Percentiles rank a stretch among this genome's conserved stretches.
Evolutionary conservation across 192 early-diverging fungal genomes (phyloP).

Genomic region (Phlyctochytrium arcticum): DNA sequence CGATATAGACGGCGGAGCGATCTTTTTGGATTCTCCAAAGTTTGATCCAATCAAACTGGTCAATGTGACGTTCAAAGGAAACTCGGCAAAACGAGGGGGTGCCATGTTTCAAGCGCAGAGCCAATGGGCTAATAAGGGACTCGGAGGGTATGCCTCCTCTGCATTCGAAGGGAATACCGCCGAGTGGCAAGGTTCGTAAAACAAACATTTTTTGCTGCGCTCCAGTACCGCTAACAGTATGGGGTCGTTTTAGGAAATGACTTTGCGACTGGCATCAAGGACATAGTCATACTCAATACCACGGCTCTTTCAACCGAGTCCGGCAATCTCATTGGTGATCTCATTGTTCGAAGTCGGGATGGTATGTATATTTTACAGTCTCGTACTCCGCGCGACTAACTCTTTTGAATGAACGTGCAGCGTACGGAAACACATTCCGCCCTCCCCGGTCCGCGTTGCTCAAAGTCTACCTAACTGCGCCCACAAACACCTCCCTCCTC

Average conservation of each 20-base stretch:
- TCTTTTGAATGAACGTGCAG: background rate
- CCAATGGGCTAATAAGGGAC: background rate
- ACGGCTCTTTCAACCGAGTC: slow-evolving; percentile 1
- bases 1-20: slow-evolving; percentile 8
- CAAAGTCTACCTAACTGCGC: background rate
- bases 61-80: slow-evolving; percentile 3
- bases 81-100: slow-evolving; percentile 12
- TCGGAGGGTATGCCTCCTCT: background rate
- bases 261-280: slow-evolving; percentile 7
- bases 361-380: background rate
- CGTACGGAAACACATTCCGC: slow-evolving; percentile 2
- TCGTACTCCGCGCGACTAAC: no score
- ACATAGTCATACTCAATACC: background rate
- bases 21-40: no score
- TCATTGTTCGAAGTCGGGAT: background rate
- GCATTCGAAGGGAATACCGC: background rate
- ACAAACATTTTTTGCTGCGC: background rate
- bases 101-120: slow-evolving; percentile 11
- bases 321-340: background rate
- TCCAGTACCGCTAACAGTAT: background rate
- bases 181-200: slow-evolving; percentile 7
- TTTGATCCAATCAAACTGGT: no score
- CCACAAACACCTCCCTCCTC: background rate
- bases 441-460: background rate
- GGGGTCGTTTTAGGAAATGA: background rate